Conservation (phyloP, 352 stramenopile genomes). For the Peronospora destructor region DNA sequence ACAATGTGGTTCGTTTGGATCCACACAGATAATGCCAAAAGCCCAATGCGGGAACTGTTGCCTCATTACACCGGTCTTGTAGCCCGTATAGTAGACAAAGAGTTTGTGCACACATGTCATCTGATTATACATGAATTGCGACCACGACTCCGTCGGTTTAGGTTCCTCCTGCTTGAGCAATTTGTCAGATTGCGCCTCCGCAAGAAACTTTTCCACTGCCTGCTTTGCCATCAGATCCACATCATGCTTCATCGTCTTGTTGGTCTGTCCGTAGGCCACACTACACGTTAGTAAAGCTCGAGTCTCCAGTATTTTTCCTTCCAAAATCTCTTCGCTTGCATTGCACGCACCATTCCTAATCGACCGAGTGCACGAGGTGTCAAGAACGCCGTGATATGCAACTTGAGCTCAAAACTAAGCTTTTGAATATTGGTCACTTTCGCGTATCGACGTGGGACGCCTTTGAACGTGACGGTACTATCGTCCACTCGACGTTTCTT, state of each 20-base stretch:
- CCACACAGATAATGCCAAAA: slow-evolving; percentile 61
- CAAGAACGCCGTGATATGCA: slow-evolving; percentile 42
- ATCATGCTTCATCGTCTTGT: slow-evolving; percentile 31
- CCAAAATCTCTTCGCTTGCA: neutral
- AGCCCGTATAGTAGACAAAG: slow-evolving; percentile 79
- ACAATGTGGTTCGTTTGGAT: slow-evolving; percentile 61
- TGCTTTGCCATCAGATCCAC: slow-evolving; percentile 49
- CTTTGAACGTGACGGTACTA: slow-evolving; percentile 1
- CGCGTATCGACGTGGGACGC: slow-evolving; percentile 9
- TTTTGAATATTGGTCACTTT: slow-evolving; percentile 43
- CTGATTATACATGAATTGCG: slow-evolving; percentile 60
- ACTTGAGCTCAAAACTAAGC: slow-evolving; percentile 46
- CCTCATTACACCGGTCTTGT: slow-evolving; percentile 71
- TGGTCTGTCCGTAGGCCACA: slow-evolving; percentile 37
- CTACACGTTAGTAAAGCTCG: slow-evolving; percentile 12
- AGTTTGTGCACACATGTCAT: slow-evolving; percentile 71
- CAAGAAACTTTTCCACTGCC: slow-evolving; percentile 33
- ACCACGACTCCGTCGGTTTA: slow-evolving; percentile 41
- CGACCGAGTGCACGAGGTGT: slow-evolving; percentile 30
- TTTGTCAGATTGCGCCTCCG: slow-evolving; percentile 22
- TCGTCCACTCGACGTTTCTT: slow-evolving; percentile 33
- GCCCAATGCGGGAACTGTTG: slow-evolving; percentile 55
- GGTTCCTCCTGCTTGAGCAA: slow-evolving; percentile 47
- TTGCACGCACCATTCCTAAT: slow-evolving; percentile 50
- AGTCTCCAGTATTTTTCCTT: neutral